These are phyloP conservation scores for Peronospora belbahrii DNA, from an alignment of 352 stramenopile genomes.

Conservation along the genomic window DNA sequence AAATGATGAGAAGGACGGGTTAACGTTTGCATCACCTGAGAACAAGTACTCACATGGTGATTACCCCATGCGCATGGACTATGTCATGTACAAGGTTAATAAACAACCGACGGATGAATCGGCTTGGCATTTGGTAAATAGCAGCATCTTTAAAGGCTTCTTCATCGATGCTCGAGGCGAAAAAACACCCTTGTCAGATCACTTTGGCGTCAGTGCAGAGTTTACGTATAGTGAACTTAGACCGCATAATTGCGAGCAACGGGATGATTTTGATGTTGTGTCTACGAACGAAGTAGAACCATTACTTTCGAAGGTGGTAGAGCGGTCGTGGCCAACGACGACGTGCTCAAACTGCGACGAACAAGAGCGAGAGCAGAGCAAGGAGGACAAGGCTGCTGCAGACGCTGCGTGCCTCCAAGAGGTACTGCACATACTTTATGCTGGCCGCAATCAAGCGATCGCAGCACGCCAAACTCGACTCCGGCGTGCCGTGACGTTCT, in stretches of 20 bases:
- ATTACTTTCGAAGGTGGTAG: neutral
- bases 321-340: slow-evolving; percentile 26
- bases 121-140: slow-evolving; percentile 45
- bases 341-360: slow-evolving; percentile 44
- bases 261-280: slow-evolving; percentile 19
- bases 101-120: slow-evolving; percentile 4
- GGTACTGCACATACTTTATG: slow-evolving; percentile 32
- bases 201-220: slow-evolving; percentile 66
- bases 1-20: slow-evolving; percentile 46
- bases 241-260: slow-evolving; percentile 32
- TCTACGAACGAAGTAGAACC: slow-evolving; percentile 15
- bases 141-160: slow-evolving; percentile 72
- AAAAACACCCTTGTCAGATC: slow-evolving; percentile 62
- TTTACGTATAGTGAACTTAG: slow-evolving; percentile 43
- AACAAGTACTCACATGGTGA: slow-evolving; percentile 79
- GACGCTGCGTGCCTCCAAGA: slow-evolving; percentile 35
- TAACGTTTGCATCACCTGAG: slow-evolving; percentile 69
- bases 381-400: slow-evolving; percentile 15
- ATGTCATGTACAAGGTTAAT: slow-evolving; percentile 64
- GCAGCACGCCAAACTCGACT: slow-evolving; percentile 32
- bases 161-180: slow-evolving; percentile 58
- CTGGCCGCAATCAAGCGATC: slow-evolving; percentile 37
- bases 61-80: slow-evolving; percentile 82
- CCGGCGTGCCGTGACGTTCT: slow-evolving; percentile 24
- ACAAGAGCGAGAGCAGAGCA: slow-evolving; percentile 16